Percentiles rank a stretch among this genome's conserved stretches.
These are phyloP conservation scores for Colletotrichum chrysophilum DNA, from an alignment of 2,329 filamentous ascomycete genomes.

Conservation along the genomic window DNA sequence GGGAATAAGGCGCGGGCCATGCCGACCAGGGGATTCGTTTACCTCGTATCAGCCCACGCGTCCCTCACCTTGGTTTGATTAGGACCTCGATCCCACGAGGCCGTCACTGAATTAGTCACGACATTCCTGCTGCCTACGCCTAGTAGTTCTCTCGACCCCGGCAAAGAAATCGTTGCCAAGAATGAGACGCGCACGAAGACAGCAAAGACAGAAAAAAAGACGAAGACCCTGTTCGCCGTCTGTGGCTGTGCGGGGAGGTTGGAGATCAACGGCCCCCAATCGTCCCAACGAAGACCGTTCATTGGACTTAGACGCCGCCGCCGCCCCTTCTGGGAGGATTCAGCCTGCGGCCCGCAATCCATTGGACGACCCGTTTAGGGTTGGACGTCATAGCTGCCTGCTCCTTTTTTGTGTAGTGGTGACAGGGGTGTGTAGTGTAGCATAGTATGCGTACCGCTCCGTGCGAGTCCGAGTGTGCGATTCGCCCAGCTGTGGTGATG, in stretches of 20 bases:
- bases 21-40: background rate
- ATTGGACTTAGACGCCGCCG: background rate
- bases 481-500: background rate
- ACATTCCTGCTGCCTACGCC: background rate
- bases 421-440: background rate
- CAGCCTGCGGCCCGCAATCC: background rate
- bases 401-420: background rate
- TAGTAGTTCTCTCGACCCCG: accelerated
- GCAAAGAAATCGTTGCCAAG: background rate
- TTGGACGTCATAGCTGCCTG: constrained; percentile 7
- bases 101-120: accelerated
- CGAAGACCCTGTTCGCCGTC: background rate
- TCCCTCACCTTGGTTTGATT: background rate
- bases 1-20: background rate
- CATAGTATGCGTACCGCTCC: background rate
- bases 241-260: constrained; percentile 16
- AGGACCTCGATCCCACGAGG: background rate
- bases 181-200: background rate
- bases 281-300: background rate
- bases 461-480: background rate
- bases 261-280: background rate
- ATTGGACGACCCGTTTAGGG: constrained; percentile 7
- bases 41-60: background rate
- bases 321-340: background rate
- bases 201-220: background rate